Evolutionary conservation across 2,329 filamentous ascomycete genomes (phyloP).

Genomic region (Diaporthe helianthi): DNA sequence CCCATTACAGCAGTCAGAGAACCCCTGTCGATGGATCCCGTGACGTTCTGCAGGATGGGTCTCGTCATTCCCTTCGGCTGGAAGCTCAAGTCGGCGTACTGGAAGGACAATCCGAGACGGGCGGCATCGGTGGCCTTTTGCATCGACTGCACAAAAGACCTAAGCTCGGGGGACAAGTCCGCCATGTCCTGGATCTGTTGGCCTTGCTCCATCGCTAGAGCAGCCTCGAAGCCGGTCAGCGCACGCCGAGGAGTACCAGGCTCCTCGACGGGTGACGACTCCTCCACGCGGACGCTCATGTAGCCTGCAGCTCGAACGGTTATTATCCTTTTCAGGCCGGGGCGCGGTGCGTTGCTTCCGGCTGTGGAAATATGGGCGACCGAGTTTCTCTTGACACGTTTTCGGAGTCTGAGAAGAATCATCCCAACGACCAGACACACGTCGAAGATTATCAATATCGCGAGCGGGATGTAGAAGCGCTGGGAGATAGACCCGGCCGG

Average conservation of each 20-base stretch:
- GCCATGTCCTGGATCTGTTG: constrained; percentile 36
- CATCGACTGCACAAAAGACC: constrained; percentile 60
- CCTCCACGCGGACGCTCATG: constrained; percentile 5
- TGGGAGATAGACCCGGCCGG: constrained; percentile 52
- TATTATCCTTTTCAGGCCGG: neutral
- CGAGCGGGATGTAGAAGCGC: constrained; percentile 52
- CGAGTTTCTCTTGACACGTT: constrained; percentile 43
- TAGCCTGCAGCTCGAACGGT: neutral
- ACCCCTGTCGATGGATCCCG: constrained; percentile 60
- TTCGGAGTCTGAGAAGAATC: constrained; percentile 45
- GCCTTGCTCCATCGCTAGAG: constrained; percentile 44
- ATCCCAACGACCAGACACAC: constrained; percentile 48
- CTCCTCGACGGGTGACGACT: neutral
- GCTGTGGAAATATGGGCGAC: neutral
- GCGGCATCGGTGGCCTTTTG: constrained; percentile 57
- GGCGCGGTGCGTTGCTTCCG: neutral
- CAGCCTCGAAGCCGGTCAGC: constrained; percentile 44
- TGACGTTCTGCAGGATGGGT: constrained; percentile 60
- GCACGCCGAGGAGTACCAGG: constrained; percentile 41
- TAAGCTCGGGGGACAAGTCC: constrained; percentile 49
- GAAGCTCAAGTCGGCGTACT: constrained; percentile 57
- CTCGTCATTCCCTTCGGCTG: constrained; percentile 52
- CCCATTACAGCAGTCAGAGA: constrained; percentile 67
- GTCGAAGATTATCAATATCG: constrained; percentile 52
- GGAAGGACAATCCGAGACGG: constrained; percentile 60